phyloP scores from a whole-genome alignment of 2,329 filamentous ascomycete species.

The Beauveria varroae region DNA sequence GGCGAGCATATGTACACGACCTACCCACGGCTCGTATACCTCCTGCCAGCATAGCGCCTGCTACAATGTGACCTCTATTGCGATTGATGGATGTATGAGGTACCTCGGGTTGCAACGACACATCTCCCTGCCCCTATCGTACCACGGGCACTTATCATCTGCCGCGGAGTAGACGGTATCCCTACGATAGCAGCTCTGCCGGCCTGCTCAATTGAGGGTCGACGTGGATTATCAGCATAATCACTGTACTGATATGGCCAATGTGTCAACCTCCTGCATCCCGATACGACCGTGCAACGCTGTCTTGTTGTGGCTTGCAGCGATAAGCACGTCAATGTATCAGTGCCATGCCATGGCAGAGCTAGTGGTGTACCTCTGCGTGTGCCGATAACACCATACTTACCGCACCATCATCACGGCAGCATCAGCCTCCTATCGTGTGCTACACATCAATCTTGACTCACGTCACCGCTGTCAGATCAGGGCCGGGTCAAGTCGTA shows the following conservation, averaged over 20 bases:
- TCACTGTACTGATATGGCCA: not conserved
- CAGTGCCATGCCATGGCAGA: not conserved
- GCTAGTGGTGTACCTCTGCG: not conserved
- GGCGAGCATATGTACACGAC: not conserved
- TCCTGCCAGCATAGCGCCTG: not conserved
- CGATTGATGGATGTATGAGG: not conserved
- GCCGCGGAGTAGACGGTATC: not conserved
- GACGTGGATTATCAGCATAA: not conserved
- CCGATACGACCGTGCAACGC: not conserved
- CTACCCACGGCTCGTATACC: not conserved
- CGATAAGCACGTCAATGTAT: not conserved
- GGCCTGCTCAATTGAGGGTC: not conserved
- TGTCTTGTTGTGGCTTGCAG: not conserved
- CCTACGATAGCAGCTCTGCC: not conserved
- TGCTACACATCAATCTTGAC: not conserved
- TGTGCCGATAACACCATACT: constrained; percentile 6
- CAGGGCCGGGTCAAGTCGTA: not conserved
- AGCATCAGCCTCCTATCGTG: not conserved
- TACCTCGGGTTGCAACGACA: not conserved
- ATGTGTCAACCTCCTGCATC: not conserved
- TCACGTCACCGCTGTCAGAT: not conserved
- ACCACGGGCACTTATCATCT: not conserved
- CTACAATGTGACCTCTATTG: not conserved
- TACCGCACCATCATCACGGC: not conserved
- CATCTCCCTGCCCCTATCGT: not conserved